Base-by-base conservation (phyloP, 1,139 yeast genomes). In the Hemisphaericaspora subhashii region DNA sequence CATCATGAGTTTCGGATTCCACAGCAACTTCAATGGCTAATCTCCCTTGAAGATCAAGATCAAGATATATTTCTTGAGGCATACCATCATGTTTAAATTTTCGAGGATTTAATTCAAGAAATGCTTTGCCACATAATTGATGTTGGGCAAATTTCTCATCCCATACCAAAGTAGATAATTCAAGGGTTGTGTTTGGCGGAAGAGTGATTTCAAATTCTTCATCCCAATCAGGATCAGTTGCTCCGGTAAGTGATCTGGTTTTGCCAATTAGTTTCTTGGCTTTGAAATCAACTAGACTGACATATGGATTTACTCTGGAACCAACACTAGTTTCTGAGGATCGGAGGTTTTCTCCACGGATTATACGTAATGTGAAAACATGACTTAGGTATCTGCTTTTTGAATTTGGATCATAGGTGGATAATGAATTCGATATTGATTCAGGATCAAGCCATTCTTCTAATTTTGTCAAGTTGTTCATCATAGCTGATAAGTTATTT, bases 211-310 rank as follows among this genome's bases (percentile, higher is more conserved):
- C 96, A 55, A 86, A 85, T 41, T 83, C 86, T 64, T 92, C 97
- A 52, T 87, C 87, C 95, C 96, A 92, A 18, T 76, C 79, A 0
- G 98, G 97, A 51, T 81, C 81, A 25, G 77, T 63, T 5, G 82
- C 78, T 40, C 77, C 78, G 32, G 72, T 68, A 7, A 86, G 68
- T 0, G 83, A 74, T 52, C 88, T 72, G 0, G 98, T 89, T 48
- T 79, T 79, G 4, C 87, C 95, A 36, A 86, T 70, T 15, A 83
- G 78, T 38, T 69, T 70, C 37, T 79, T 71, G 2, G 72, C 71
- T 35, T 64, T 63, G 6, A 83, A 76, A 46, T 88, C 95, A 3
- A 79, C 73, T 18, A 90, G 58, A 0, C 83, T 76, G 1, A 86
- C 85, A 51, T 84, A 83, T 0, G 94, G 79, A 48, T 81, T 82